phyloP scores from a whole-genome alignment of 2,329 filamentous ascomycete genomes.

The Fusarium setosum region DNA sequence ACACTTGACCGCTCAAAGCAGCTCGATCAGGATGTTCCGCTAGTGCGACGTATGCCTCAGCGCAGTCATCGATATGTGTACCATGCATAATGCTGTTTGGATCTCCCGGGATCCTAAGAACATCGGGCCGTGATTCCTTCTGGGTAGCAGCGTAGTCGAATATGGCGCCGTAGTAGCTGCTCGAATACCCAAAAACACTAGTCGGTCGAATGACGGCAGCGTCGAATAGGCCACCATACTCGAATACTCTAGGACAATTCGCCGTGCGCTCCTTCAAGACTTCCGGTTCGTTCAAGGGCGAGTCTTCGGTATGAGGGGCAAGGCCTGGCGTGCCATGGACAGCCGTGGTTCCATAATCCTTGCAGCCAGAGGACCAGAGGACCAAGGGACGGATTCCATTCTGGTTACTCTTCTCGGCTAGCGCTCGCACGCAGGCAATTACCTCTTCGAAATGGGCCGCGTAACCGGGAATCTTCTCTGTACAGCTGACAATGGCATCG shows the following conservation, averaged over 20 bases:
- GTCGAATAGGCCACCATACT: slow-evolving; percentile 54
- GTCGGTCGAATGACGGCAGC: slow-evolving; percentile 58
- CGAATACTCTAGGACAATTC: slow-evolving; percentile 46
- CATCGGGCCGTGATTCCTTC: slow-evolving; percentile 29
- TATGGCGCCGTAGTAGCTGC: slow-evolving; percentile 56
- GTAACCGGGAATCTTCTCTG: slow-evolving; percentile 55
- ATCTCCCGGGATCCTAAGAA: slow-evolving; percentile 48
- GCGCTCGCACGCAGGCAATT: slow-evolving; percentile 46
- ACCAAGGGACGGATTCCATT: slow-evolving; percentile 53
- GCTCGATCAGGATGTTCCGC: slow-evolving; percentile 49
- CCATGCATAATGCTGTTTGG: slow-evolving; percentile 56
- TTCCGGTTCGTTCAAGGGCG: slow-evolving; percentile 48
- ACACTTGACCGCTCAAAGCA: slow-evolving; percentile 52
- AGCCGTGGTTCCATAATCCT: slow-evolving; percentile 57
- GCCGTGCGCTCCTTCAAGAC: slow-evolving; percentile 46
- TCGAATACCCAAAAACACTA: slow-evolving; percentile 57
- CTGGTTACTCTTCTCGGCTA: slow-evolving; percentile 48
- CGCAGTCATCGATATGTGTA: slow-evolving; percentile 62
- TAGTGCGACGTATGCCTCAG: slow-evolving; percentile 58
- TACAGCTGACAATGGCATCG: slow-evolving; percentile 56
- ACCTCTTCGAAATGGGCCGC: slow-evolving; percentile 52
- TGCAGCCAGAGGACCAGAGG: slow-evolving; percentile 60
- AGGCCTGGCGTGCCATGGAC: slow-evolving; percentile 50
- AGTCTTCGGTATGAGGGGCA: slow-evolving; percentile 55
- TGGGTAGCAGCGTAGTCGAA: slow-evolving; percentile 49